Evolutionary conservation across 2,329 filamentous ascomycete genomes (phyloP), one percentile per base, ranked within the genome.

Genomic region (Nigrospora osmanthi): DNA sequence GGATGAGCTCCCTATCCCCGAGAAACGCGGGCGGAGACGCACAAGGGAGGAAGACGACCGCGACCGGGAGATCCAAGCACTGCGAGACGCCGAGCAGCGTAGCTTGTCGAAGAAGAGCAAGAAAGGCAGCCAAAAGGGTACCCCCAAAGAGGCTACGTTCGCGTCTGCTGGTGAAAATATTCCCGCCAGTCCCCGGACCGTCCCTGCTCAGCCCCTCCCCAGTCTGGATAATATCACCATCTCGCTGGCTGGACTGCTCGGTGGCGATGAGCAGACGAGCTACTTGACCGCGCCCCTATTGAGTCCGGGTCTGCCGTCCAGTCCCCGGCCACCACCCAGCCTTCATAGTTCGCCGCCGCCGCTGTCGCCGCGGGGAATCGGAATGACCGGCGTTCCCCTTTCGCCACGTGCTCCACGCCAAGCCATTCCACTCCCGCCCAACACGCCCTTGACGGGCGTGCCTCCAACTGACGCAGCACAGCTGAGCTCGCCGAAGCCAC

Each of bases 31-130:
- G 10, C 79, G 89, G 47, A 76, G 88, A 54, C 88, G 85, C 63
- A 95, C 89, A 3, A 78, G 90, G 43, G 89, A 91, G 61, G 88
- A 95, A 49, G 90, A 96, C 56, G 89, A 96, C 53, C 75, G 76
- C 44, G 78, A 88, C 44, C 80, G 90, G 40, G 87, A 91, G 58
- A 71, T 80, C 13, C 63, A 82, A n/a, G 80, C 77, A 1, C 61
- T 77, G 39, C 75, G 81, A 57, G 82, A 89, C 55, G 78, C 83
- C 12, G 83, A 88, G 57, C 73, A 76, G 28, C 76, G 84, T 47
- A 89, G 85, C 62, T 67, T 79, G 30, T 90, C 87, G 0, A 87
- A 86, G 61, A 88, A 86, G 71, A 83, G 75, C 61, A 82, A 76
- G 59, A 73, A 70, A 51, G 70, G 68, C 48, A 72, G 72, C 54